A percentile compares a stretch with the other conserved stretches of the same genome.
These are phyloP conservation scores for Trichocladium uniseriatum DNA, from an alignment of 495 filamentous ascomycete species.

Conservation along the genomic window DNA sequence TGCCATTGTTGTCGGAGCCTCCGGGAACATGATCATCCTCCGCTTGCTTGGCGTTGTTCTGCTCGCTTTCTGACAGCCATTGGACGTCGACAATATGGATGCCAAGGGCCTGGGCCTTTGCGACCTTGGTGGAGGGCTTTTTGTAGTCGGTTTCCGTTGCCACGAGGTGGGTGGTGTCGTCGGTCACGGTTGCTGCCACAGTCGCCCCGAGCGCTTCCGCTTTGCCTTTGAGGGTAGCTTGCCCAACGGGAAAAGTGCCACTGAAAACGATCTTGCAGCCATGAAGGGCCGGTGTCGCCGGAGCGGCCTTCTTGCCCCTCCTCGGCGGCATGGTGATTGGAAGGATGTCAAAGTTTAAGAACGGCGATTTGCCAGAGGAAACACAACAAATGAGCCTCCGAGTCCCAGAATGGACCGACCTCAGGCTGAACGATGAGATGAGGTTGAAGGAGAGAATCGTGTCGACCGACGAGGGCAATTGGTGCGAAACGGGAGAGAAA, in stretches of 20 bases:
- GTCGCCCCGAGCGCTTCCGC: slow-evolving; percentile 43
- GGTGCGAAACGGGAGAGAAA: background rate
- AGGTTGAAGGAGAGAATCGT: background rate
- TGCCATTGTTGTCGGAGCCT: background rate
- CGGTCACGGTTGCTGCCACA: slow-evolving; percentile 37
- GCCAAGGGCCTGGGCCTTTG: slow-evolving; percentile 37
- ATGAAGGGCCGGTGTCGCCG: slow-evolving; percentile 28
- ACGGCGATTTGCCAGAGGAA: too few relatives aligned
- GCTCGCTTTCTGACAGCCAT: slow-evolving; percentile 51
- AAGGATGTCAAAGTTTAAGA: background rate
- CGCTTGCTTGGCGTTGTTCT: slow-evolving; percentile 32
- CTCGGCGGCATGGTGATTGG: slow-evolving; percentile 21
- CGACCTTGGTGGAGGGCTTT: slow-evolving; percentile 41
- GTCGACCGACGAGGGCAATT: background rate
- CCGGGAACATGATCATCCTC: slow-evolving; percentile 14
- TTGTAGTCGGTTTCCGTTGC: slow-evolving; percentile 44
- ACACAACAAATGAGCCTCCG: background rate
- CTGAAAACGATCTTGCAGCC: slow-evolving; percentile 48
- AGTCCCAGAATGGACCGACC: background rate
- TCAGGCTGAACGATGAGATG: background rate
- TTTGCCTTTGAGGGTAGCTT: slow-evolving; percentile 36
- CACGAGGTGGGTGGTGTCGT: slow-evolving; percentile 51
- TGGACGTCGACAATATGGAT: slow-evolving; percentile 51
- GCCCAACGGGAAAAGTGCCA: slow-evolving; percentile 49
- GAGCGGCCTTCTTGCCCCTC: slow-evolving; percentile 19